Evolutionary conservation across 192 early-diverging fungal genomes (phyloP), one percentile per base, ranked within the genome.

Genomic region (Phlyctochytrium planicorne): DNA sequence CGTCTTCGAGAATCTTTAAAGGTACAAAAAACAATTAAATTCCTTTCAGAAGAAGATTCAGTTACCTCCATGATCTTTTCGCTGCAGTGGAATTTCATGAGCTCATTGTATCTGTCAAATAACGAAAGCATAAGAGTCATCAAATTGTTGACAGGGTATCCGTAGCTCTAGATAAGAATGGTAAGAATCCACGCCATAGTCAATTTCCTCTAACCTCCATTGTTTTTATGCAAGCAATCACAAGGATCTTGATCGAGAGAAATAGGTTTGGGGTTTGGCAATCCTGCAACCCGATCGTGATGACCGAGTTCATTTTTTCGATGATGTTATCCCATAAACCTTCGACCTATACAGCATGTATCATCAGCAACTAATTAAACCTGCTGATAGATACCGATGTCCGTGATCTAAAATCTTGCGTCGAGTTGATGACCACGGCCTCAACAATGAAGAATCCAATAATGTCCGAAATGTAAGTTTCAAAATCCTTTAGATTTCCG

Each of bases 381-480:
- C 31, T 16, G 50, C 16, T 17, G n/a, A 52, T 59, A 64, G 34
- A 60, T 31, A 83, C 82, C 23, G 73, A 95, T 81, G 84, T 70
- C 60, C 90, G 87, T 23, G 93, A 91, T 63, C 96, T 84, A 70
- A 98, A 98, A 63, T 97, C 90, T 25, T 82, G 86, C 1, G 94
- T 96, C 3, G 93, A 90, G 59, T 90, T 88, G 35, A 96, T 69
- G 57, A 99, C 90, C 32, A 88, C 84, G 47, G 93, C 88, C 69
- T 99, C 97, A 0, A 99, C 89, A 31, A 97, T 88, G 71, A 99
- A 99, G 68, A 98, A 99, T 16, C 97, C 97, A 17, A 93, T 90
- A 62, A 97, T 87, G 47, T 99, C 94, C 62, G 92, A 85, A 36
- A 99, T 76, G 59, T 93, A 87, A 1, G 79, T 78, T 53, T 88